A percentile compares a stretch with the other conserved stretches of the same genome.
These are phyloP conservation scores for Naematelia aurantialba DNA, from an alignment of 768 basidiomycete species.

Conservation along the genomic window DNA sequence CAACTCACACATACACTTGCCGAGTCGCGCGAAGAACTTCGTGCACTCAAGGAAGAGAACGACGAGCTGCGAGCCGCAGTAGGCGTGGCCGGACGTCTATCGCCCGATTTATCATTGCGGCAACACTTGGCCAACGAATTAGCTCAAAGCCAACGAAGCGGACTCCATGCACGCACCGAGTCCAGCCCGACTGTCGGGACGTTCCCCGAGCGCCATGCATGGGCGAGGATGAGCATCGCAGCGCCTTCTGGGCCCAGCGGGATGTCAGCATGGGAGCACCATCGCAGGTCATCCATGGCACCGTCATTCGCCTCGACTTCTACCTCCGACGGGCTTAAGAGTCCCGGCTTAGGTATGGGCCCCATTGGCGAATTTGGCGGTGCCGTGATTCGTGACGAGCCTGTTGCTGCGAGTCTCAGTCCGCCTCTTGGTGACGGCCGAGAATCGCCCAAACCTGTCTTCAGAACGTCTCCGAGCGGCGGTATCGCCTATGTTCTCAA, in stretches of 20 bases:
- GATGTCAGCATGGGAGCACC: slow-evolving; percentile 38
- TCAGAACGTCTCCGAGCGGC: slow-evolving; percentile 34
- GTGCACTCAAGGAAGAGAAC: slow-evolving; percentile 65
- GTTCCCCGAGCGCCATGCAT: slow-evolving; percentile 16
- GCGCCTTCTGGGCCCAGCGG: slow-evolving; percentile 17
- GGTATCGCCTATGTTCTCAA: slow-evolving; percentile 43
- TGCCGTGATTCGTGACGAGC: slow-evolving; percentile 14
- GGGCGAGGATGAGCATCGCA: slow-evolving; percentile 26
- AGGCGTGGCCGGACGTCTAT: slow-evolving; percentile 27
- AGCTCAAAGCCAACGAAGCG: background rate
- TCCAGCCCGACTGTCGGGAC: slow-evolving; percentile 26
- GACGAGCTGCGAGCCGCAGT: slow-evolving; percentile 65
- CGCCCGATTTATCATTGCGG: slow-evolving; percentile 15
- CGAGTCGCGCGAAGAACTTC: slow-evolving; percentile 73
- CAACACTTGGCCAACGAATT: slow-evolving; percentile 30
- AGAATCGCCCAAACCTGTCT: slow-evolving; percentile 28
- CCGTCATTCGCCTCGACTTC: slow-evolving; percentile 31
- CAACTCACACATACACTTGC: slow-evolving; percentile 71
- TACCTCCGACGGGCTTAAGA: slow-evolving; percentile 19
- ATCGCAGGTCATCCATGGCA: slow-evolving; percentile 34
- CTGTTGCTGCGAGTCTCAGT: slow-evolving; percentile 19
- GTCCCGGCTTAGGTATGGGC: slow-evolving; percentile 41
- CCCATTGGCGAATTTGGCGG: slow-evolving; percentile 40
- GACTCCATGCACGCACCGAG: slow-evolving; percentile 32
- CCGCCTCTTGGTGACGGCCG: slow-evolving; percentile 20